These are phyloP conservation scores for Aspergillus floridensis DNA, from an alignment of 2,329 filamentous ascomycete genomes.

Conservation along the genomic window DNA sequence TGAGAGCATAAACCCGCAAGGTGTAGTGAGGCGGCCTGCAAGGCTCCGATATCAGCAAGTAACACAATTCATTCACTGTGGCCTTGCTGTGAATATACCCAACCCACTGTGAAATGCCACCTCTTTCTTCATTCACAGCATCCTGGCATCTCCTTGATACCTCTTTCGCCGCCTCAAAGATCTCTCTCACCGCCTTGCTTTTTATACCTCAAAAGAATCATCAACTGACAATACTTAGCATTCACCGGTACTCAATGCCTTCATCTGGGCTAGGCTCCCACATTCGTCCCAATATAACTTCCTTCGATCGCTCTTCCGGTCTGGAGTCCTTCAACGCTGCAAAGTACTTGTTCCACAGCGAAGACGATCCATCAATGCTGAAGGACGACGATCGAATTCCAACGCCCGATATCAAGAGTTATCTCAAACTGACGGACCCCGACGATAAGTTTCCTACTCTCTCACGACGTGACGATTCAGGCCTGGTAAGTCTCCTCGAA, in stretches of 20 bases:
- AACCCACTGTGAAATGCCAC: background rate
- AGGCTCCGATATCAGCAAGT: background rate
- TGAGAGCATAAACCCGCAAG: background rate
- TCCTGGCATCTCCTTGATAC: background rate
- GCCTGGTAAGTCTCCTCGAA: constrained; percentile 48
- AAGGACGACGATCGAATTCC: constrained; percentile 52
- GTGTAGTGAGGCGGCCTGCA: background rate
- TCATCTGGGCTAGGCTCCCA: constrained; percentile 52
- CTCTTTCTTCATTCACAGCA: background rate
- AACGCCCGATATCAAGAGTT: constrained; percentile 66
- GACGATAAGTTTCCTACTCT: constrained; percentile 83
- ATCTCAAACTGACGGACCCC: constrained; percentile 67
- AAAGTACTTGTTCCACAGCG: constrained; percentile 81
- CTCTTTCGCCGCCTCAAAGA: background rate
- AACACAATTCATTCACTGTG: constrained; percentile 1
- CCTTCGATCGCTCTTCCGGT: constrained; percentile 39
- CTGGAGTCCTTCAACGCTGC: constrained; percentile 82
- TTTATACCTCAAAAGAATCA: background rate
- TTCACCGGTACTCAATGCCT: constrained; percentile 92
- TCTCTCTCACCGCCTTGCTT: background rate
- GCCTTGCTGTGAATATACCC: background rate
- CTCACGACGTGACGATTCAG: constrained; percentile 49
- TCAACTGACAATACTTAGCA: constrained; percentile 47
- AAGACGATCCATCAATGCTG: constrained; percentile 59
- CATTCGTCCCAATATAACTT: constrained; percentile 29